phyloP scores from a whole-genome alignment of 192 early-diverging fungal genomes.

The Backusella morwellensis region DNA sequence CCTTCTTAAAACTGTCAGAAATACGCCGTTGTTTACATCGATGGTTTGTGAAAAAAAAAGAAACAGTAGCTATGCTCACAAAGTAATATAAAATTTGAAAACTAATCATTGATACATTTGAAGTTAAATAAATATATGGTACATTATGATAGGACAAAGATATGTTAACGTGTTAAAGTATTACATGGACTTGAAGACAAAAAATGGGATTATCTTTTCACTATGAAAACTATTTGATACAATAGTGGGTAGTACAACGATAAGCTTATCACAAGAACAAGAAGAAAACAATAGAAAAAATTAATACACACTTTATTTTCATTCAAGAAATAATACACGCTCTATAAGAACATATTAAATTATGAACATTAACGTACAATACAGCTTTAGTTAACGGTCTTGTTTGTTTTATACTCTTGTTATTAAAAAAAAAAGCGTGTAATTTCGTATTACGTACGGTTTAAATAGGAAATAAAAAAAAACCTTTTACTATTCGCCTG shows the following conservation, averaged over 20 bases:
- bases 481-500: neutral
- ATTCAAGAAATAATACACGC: neutral
- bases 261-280: slow-evolving; percentile 1
- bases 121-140: neutral
- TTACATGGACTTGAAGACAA: neutral
- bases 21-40: neutral
- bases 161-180: neutral
- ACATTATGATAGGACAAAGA: neutral
- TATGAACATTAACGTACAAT: no score
- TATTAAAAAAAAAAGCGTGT: neutral
- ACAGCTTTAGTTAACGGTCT: no score
- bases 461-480: neutral
- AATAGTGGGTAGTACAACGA: neutral
- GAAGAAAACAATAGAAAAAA: neutral
- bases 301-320: neutral
- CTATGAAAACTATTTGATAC: neutral
- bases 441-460: neutral
- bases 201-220: neutral
- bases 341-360: no score
- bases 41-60: neutral
- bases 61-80: neutral
- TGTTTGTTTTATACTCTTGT: no score
- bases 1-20: neutral
- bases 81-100: neutral
- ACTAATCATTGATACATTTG: neutral